A percentile compares a stretch with the other conserved stretches of the same genome.
phyloP scores from a whole-genome alignment of 2,329 filamentous ascomycete species.

The Colletotrichum cordylinicola region DNA sequence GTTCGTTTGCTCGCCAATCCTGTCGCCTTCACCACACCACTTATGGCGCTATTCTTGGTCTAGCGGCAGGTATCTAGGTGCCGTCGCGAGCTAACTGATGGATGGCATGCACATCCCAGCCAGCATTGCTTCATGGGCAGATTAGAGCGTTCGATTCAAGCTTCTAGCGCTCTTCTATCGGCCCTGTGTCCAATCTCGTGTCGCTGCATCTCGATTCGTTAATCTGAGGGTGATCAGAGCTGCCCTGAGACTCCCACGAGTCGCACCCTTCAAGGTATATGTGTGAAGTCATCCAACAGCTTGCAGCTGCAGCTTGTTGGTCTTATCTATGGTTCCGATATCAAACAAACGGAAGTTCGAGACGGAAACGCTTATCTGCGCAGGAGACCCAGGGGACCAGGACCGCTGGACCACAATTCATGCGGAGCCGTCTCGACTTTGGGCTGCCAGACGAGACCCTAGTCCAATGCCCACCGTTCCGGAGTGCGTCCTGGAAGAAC shows the following conservation, averaged over 20 bases:
- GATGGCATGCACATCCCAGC: constrained; percentile 4
- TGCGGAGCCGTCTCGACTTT: background rate
- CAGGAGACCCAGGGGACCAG: background rate
- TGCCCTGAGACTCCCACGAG: constrained; percentile 5
- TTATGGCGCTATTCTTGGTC: background rate
- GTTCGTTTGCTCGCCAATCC: background rate
- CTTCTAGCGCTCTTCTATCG: constrained; percentile 16
- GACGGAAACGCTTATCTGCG: constrained; percentile 15
- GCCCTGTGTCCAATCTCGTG: background rate
- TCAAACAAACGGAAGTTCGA: background rate
- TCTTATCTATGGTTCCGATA: constrained; percentile 7
- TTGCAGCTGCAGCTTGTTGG: background rate
- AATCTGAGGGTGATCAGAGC: background rate
- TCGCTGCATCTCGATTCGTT: constrained; percentile 1
- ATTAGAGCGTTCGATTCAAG: background rate
- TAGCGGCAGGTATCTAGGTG: background rate
- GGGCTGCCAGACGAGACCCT: background rate
- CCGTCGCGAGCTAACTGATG: background rate
- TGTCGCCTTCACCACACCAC: background rate
- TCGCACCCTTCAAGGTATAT: background rate
- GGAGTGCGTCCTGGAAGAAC: background rate
- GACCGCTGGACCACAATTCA: background rate
- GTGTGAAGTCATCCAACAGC: background rate
- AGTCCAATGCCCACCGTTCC: background rate
- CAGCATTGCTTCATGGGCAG: background rate